Evolutionary conservation across 768 basidiomycete species (phyloP), one percentile per base, ranked within the genome.

Genomic region (Sistotremastrum suecicum): DNA sequence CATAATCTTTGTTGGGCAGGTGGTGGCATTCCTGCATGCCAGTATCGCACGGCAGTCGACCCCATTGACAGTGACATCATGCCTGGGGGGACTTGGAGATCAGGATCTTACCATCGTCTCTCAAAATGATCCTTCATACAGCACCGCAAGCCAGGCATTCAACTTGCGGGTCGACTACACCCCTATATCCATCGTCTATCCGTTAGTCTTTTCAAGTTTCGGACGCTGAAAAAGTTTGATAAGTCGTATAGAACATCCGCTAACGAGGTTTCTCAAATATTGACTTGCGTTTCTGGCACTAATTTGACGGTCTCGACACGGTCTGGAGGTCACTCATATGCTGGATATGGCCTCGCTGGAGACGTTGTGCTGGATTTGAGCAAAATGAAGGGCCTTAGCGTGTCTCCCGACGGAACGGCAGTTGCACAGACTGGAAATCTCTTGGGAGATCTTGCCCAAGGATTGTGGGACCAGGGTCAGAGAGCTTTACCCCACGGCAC

Each of bases 241-340:
- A 20, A 11, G 38, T 29, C 20, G n/a, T 28, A 28, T 33, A 53
- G 52, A 7, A 48, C 31, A n/a, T 30, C 51, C 4, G 40, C 41
- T 29, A 9, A 41, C 7, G 37, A 53, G 29, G 48, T 53, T 2
- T 32, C 43, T n/a, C 32, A 41, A 5, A 40, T 49, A 10, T 44
- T 53, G 5, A 41, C 43, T 32, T 53, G 52, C 37, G 52, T 41
- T 6, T 34, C 43, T 20, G 43, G 37, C 7, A 20, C 38, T 5
- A 43, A 39, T 12, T 32, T 52, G 7, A 36, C 51, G 30, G 52
- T 53, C 6, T 44, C 44, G 1, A 51, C 52, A 20, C 42, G 47
- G 10, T 53, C 52, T 4, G 52, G 52, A 1, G 60, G 60, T 0
- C 60, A 62, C 45, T 54, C 52, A 7, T 60, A 60, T 39, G 53